phyloP scores from a whole-genome alignment of 495 filamentous ascomycete genomes.

The Penicillium egyptiacum region DNA sequence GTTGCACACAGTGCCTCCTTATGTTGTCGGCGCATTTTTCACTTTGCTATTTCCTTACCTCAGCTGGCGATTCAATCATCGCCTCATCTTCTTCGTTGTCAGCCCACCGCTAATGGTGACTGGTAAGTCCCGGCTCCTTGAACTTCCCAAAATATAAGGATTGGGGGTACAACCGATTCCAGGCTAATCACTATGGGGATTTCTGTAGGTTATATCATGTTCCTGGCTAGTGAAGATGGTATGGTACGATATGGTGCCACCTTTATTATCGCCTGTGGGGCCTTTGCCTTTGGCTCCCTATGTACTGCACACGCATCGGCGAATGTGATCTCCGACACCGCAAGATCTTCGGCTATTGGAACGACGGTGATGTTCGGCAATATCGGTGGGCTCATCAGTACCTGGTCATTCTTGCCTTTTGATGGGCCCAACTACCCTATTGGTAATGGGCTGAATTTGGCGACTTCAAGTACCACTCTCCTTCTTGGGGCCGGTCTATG shows the following conservation, averaged over 20 bases:
- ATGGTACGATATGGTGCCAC: conserved; percentile 67
- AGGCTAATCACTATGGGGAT: background rate
- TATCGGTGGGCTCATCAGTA: conserved; percentile 67
- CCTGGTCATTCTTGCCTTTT: conserved; percentile 65
- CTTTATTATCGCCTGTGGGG: conserved; percentile 64
- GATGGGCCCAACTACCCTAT: conserved; percentile 70
- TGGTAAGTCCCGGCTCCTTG: conserved; percentile 23
- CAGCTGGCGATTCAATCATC: conserved; percentile 58
- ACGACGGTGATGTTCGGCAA: conserved; percentile 72
- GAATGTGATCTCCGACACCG: conserved; percentile 70
- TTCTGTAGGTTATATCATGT: conserved; percentile 61
- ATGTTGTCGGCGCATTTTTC: conserved; percentile 68
- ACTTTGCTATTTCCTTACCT: conserved; percentile 60
- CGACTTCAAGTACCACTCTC: conserved; percentile 53
- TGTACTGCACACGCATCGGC: conserved; percentile 65
- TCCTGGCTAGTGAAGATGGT: conserved; percentile 55
- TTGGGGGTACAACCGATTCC: background rate
- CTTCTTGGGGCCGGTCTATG: conserved; percentile 47
- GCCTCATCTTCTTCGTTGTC: conserved; percentile 47
- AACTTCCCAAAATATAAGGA: background rate
- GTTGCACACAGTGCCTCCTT: conserved; percentile 70
- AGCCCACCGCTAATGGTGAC: conserved; percentile 57
- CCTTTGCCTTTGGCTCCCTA: conserved; percentile 58
- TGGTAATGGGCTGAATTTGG: conserved; percentile 73
- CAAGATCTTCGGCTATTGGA: conserved; percentile 63